A percentile compares a stretch with the other conserved stretches of the same genome.
These are phyloP conservation scores for Penicillium sp. DNA, from an alignment of 2,329 filamentous ascomycete genomes.

Conservation along the genomic window DNA sequence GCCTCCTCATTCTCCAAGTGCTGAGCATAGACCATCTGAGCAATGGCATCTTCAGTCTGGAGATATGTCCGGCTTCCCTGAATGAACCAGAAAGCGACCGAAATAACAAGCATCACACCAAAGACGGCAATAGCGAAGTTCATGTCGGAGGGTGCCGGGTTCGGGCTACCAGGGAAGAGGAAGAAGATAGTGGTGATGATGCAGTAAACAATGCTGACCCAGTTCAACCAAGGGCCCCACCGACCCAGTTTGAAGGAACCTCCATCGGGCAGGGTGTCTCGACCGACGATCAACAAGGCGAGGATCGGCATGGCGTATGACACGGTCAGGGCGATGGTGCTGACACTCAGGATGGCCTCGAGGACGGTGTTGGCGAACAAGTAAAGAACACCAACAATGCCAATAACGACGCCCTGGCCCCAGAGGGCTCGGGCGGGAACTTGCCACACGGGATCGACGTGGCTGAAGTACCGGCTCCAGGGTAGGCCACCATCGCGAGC, in stretches of 20 bases:
- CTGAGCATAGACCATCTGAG: slow-evolving; percentile 29
- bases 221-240: slow-evolving; percentile 48
- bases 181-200: slow-evolving; percentile 56
- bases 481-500: slow-evolving; percentile 54
- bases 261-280: slow-evolving; percentile 52
- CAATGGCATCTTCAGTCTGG: slow-evolving; percentile 31
- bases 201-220: slow-evolving; percentile 55
- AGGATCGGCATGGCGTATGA: slow-evolving; percentile 55
- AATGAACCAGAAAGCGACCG: slow-evolving; percentile 53
- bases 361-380: slow-evolving; percentile 56
- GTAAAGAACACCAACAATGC: slow-evolving; percentile 56
- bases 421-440: slow-evolving; percentile 55
- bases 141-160: slow-evolving; percentile 53
- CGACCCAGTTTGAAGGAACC: slow-evolving; percentile 49
- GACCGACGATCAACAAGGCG: slow-evolving; percentile 51
- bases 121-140: slow-evolving; percentile 61
- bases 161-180: slow-evolving; percentile 53
- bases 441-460: slow-evolving; percentile 52
- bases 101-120: slow-evolving; percentile 55
- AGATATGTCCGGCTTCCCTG: slow-evolving; percentile 46
- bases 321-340: slow-evolving; percentile 58
- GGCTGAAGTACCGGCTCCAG: slow-evolving; percentile 48
- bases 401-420: slow-evolving; percentile 51
- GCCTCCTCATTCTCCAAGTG: slow-evolving; percentile 21
- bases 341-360: slow-evolving; percentile 56